These are phyloP conservation scores for Penicillium sp. DNA, from an alignment of 2,329 filamentous ascomycete genomes.

Conservation along the genomic window DNA sequence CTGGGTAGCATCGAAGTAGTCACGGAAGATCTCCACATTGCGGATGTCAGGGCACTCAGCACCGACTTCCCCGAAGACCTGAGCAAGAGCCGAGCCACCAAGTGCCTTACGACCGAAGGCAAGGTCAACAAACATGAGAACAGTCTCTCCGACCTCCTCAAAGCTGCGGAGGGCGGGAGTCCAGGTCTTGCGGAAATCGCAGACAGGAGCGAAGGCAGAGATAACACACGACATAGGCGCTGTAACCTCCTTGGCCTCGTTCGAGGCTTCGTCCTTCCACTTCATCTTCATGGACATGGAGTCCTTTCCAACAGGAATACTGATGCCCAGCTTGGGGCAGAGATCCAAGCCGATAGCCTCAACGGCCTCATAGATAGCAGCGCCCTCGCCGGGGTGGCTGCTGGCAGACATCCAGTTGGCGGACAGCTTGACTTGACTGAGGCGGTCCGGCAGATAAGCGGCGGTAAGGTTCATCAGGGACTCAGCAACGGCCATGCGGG, in stretches of 20 bases:
- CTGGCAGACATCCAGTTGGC: slow-evolving; percentile 99
- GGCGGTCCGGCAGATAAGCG: slow-evolving; percentile 68
- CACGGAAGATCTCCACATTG: slow-evolving; percentile 74
- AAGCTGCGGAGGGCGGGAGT: slow-evolving; percentile 80
- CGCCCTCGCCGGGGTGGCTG: slow-evolving; percentile 86
- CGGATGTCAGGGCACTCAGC: slow-evolving; percentile 83
- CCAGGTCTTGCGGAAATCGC: slow-evolving; percentile 84
- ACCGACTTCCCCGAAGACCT: slow-evolving; percentile 83
- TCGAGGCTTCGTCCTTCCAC: slow-evolving; percentile 72
- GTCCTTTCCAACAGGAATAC: slow-evolving; percentile 95
- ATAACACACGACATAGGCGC: slow-evolving; percentile 89
- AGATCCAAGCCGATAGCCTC: slow-evolving; percentile 90
- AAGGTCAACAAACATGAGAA: slow-evolving; percentile 89
- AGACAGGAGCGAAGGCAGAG: slow-evolving; percentile 83
- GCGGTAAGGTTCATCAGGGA: slow-evolving; percentile 91
- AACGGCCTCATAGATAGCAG: slow-evolving; percentile 89
- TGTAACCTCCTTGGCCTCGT: slow-evolving; percentile 78
- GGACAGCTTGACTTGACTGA: slow-evolving; percentile 80
- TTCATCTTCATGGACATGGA: slow-evolving; percentile 99
- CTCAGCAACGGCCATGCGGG: slow-evolving; percentile 94
- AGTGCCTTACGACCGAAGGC: slow-evolving; percentile 76
- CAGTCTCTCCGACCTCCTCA: slow-evolving; percentile 84
- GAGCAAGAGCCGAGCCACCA: slow-evolving; percentile 87
- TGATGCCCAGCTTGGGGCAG: slow-evolving; percentile 84
- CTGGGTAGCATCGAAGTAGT: slow-evolving; percentile 86